A percentile compares a stretch with the other conserved stretches of the same genome.
phyloP scores from a whole-genome alignment of 1,139 yeast species.

The Pichia sp. region DNA sequence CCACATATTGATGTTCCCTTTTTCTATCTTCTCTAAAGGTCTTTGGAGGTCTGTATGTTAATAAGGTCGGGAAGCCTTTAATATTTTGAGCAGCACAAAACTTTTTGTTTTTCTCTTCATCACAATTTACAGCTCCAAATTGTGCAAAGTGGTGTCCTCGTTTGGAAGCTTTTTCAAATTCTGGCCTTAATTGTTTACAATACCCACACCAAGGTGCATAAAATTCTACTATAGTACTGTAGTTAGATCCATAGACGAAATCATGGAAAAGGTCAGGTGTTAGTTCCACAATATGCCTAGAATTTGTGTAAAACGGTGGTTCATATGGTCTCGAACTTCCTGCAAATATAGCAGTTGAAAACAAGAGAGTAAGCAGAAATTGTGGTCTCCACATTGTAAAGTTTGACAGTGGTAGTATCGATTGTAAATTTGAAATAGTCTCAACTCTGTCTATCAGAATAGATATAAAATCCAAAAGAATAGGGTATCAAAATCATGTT shows the following conservation, averaged over 20 bases:
- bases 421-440: too few relatives aligned
- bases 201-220: constrained; percentile 98
- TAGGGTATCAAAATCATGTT: not conserved
- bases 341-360: constrained; percentile 3
- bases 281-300: constrained; percentile 24
- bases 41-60: constrained; percentile 81
- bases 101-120: constrained; percentile 55
- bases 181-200: constrained; percentile 53
- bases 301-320: constrained; percentile 19
- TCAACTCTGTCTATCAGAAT: too few relatives aligned
- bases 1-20: constrained; percentile 39
- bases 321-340: constrained; percentile 1
- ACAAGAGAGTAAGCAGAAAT: not conserved
- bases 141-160: constrained; percentile 54
- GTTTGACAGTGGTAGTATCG: too few relatives aligned
- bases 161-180: constrained; percentile 59
- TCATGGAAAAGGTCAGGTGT: constrained; percentile 46
- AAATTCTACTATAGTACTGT: constrained; percentile 80
- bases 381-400: not conserved
- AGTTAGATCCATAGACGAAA: constrained; percentile 61
- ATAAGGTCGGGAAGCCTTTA: constrained; percentile 75
- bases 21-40: constrained; percentile 29
- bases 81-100: constrained; percentile 65
- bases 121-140: constrained; percentile 87
- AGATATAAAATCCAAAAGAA: not conserved